Conservation (phyloP, 306 rosid species). For the Senna tora region DNA sequence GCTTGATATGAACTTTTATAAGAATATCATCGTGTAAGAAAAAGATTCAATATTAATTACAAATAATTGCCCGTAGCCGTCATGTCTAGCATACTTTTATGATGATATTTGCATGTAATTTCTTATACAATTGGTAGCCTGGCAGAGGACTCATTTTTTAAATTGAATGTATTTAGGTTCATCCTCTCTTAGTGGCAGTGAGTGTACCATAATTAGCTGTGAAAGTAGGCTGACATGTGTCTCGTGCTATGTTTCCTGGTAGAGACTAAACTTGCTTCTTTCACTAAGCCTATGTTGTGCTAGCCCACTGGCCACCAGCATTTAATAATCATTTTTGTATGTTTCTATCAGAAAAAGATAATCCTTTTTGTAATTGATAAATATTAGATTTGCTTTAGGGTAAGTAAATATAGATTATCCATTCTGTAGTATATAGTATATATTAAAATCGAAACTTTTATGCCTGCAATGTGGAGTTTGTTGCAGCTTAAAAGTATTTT, state of each 20-base stretch:
- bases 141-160: neutral
- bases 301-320: neutral
- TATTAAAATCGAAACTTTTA: slow-evolving; percentile 3
- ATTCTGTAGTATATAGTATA: neutral
- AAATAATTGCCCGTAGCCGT: neutral
- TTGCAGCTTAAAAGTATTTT: slow-evolving; percentile 6
- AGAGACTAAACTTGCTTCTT: neutral
- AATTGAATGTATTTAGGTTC: too few relatives aligned
- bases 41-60: neutral
- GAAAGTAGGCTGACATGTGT: neutral
- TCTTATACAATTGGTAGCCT: neutral
- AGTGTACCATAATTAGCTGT: too few relatives aligned
- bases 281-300: neutral
- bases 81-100: neutral
- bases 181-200: too few relatives aligned
- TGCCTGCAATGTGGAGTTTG: neutral
- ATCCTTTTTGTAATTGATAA: neutral
- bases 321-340: neutral
- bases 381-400: neutral
- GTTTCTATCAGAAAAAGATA: too few relatives aligned
- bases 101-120: neutral
- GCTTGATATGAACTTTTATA: neutral
- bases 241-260: neutral
- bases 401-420: neutral
- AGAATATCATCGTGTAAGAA: neutral